phyloP scores from a whole-genome alignment of 1,139 yeast species.

The Suhomyces wounanorum region DNA sequence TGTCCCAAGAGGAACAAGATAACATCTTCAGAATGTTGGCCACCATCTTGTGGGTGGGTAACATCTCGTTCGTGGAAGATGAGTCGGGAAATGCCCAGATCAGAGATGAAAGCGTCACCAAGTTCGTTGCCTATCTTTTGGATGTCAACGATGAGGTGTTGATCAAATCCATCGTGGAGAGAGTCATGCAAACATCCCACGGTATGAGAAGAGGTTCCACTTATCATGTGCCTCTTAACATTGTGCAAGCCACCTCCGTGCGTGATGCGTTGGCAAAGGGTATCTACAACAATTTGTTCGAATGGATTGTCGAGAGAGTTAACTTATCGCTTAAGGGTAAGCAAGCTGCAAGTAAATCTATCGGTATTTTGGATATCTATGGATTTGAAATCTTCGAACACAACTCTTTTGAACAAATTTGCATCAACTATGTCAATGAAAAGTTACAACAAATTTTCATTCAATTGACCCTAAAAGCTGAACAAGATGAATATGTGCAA shows the following conservation, averaged over 20 bases:
- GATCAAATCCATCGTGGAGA: slow-evolving; percentile 68
- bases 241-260: slow-evolving; percentile 91
- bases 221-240: slow-evolving; percentile 90
- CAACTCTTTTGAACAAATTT: slow-evolving; percentile 94
- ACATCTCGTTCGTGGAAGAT: slow-evolving; percentile 81
- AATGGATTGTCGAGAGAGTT: slow-evolving; percentile 97
- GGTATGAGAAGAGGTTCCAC: slow-evolving; percentile 89
- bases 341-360: slow-evolving; percentile 57
- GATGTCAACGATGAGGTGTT: slow-evolving; percentile 75
- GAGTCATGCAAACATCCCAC: slow-evolving; percentile 87
- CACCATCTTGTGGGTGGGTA: slow-evolving; percentile 92
- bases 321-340: slow-evolving; percentile 59
- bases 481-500: slow-evolving; percentile 94
- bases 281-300: slow-evolving; percentile 86
- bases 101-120: slow-evolving; percentile 84
- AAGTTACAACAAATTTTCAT: slow-evolving; percentile 96
- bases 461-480: slow-evolving; percentile 92
- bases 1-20: slow-evolving; percentile 81
- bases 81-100: slow-evolving; percentile 83
- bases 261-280: slow-evolving; percentile 96
- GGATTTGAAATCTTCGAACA: slow-evolving; percentile 98
- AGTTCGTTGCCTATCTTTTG: slow-evolving; percentile 87
- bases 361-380: slow-evolving; percentile 96
- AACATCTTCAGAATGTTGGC: slow-evolving; percentile 84
- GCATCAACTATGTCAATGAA: slow-evolving; percentile 96